phyloP scores from a whole-genome alignment of 345 rosid genomes.

The Gossypium arboreum region DNA sequence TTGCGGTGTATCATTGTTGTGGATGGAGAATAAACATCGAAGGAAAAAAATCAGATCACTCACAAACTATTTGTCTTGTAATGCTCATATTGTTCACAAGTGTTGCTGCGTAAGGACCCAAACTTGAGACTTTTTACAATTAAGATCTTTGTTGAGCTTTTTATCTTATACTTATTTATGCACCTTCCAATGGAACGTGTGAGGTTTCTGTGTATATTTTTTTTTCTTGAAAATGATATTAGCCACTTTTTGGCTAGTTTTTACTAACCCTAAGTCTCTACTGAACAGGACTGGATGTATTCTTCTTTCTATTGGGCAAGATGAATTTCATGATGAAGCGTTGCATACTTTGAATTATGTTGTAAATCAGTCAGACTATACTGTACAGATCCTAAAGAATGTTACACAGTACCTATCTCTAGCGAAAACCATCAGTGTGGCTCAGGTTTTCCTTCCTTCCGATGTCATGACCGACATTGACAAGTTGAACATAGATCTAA shows the following conservation, averaged over 20 bases:
- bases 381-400: conserved; percentile 71
- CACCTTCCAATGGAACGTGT: not conserved
- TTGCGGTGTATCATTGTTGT: conserved; percentile 53
- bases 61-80: conserved; percentile 58
- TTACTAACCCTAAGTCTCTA: conserved; percentile 17
- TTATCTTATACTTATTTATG: not conserved
- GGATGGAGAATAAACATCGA: conserved; percentile 58
- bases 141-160: not conserved
- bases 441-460: conserved; percentile 71
- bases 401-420: conserved; percentile 84
- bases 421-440: conserved; percentile 83
- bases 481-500: conserved; percentile 67
- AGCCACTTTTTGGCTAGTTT: not conserved
- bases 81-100: conserved; percentile 76
- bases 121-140: conserved; percentile 6
- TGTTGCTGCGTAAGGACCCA: conserved; percentile 73
- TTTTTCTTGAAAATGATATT: not conserved
- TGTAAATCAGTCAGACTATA: conserved; percentile 91
- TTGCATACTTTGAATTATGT: conserved; percentile 76
- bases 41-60: conserved; percentile 41
- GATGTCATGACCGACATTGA: conserved; percentile 67
- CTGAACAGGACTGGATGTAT: conserved; percentile 77
- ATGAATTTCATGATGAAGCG: conserved; percentile 69
- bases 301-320: conserved; percentile 89
- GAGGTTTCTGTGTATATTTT: not conserved